phyloP scores from a whole-genome alignment of 495 filamentous ascomycete genomes.

The Neurospora sp. region DNA sequence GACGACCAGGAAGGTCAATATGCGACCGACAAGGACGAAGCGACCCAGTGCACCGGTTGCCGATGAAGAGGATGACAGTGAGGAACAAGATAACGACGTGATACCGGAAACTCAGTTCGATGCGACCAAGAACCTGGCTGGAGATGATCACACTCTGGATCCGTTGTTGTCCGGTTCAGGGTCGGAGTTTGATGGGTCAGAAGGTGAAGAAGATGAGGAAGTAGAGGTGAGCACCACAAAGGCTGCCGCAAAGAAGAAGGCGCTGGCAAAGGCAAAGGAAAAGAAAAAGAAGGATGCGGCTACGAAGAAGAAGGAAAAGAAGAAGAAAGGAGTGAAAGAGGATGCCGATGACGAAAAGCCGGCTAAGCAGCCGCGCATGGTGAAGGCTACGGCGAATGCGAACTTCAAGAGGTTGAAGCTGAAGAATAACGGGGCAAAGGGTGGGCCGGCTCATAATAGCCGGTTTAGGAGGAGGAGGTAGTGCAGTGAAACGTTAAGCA shows the following conservation, averaged over 20 bases:
- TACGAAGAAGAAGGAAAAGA: conserved; percentile 26
- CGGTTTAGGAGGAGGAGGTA: conserved; percentile 39
- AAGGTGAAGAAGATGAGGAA: conserved; percentile 23
- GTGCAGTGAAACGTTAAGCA: not conserved
- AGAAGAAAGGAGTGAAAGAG: conserved; percentile 25
- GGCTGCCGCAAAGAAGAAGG: conserved; percentile 18
- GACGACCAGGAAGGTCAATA: conserved; percentile 67
- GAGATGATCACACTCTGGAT: conserved; percentile 12
- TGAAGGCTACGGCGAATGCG: conserved; percentile 64
- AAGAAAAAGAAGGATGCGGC: not conserved
- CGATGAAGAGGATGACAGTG: conserved; percentile 9
- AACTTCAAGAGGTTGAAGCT: conserved; percentile 82
- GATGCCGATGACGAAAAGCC: conserved; percentile 44
- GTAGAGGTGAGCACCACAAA: conserved; percentile 18
- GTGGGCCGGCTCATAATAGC: conserved; percentile 37
- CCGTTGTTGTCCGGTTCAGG: conserved; percentile 3
- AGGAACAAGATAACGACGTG: conserved; percentile 9
- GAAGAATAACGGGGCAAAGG: conserved; percentile 47
- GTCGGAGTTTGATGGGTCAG: conserved; percentile 14
- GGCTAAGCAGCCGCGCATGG: conserved; percentile 40
- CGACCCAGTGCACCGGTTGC: conserved; percentile 29
- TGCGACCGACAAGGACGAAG: conserved; percentile 42
- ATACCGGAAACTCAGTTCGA: conserved; percentile 38
- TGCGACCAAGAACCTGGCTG: conserved; percentile 12
- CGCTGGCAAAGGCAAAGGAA: conserved; percentile 11